Evolutionary conservation across 2,329 filamentous ascomycete species (phyloP), one percentile per base, ranked within the genome.

Genomic region (Mariannaea elegans): DNA sequence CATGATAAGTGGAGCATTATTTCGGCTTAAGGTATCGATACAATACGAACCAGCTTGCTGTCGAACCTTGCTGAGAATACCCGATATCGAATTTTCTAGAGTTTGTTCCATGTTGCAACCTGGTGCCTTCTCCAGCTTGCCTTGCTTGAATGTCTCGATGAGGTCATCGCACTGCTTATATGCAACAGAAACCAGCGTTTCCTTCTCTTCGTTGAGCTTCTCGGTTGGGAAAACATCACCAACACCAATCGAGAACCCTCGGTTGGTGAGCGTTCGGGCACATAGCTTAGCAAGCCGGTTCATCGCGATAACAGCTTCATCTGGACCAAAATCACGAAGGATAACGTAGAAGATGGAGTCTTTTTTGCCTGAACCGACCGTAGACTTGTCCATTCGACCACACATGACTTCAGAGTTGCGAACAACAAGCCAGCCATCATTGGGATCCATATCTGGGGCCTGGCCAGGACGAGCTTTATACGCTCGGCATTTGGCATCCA

Each of bases 321-420:
- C 91, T 2, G 94, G 92, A 1, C 95, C 95, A 70, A 91, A 99
- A 79, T 99, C 95, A 81, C 95, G 87, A 68, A 98, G 87, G 73
- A 99, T 94, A 56, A 98, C 91, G 72, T 97, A 99, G 73, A 98
- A 99, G 18, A 99, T 89, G 0, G 94, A 97, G 74, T 97, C 94
- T 74, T 99, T 99, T 81, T 98, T 98, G 69, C 95, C 95, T 6
- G 92, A 89, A 68, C 95, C 95, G n/a, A 99, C 92, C 0, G 94
- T 98, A 1, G 92, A 91, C 78, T 99, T 99, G 81, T 99, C 95
- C 93, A 98, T 97, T 60, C 90, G 87, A 62, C 95, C 95, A 72
- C 94, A 98, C 92, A 99, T 97, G 62, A 98, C 89, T 75, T 97
- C 94, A 0, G 94, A 98, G 73, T 99, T 98, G 57, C 94, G 91